Base-by-base conservation (phyloP, 2,329 filamentous ascomycete species). In the Epichloe gansuensis region DNA sequence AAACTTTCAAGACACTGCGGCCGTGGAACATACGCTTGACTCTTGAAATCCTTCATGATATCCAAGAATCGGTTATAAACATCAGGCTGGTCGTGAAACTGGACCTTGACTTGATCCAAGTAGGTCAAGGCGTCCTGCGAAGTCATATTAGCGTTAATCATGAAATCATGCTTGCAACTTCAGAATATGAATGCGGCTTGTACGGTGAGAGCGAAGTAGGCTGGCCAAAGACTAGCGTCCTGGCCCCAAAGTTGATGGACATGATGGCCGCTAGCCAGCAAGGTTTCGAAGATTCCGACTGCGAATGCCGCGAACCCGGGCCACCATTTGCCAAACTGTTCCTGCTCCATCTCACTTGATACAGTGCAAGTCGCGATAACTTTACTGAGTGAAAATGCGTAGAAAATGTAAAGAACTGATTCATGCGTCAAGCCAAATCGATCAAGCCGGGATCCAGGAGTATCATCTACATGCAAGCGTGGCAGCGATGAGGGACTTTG, bases 1-100 rank as follows among this genome's bases (percentile, higher is more conserved):
- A 21, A 38, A 43, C 15, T 12, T 41, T 11, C 17, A 50, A 31
- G 31, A 42, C 37, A 28, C 5, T 12, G 23, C n/a, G 7, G 37
- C 12, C 5, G 12, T 46, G 42, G 46, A 52, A 78, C 86, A 72
- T 75, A 91, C 81, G 91, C 90, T 71, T 95, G 91, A 62, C 90
- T 95, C 71, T 98, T 98, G 68, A 98, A 98, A 62, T 98, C 93
- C 65, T 98, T 98, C 93, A 98, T 98, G 48, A 98, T 98, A 61
- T 98, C 93, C 46, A 98, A 73, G 62, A 98, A 97, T 39, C 88
- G 79, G 63, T 97, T 97, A 64, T 98, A 98, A 0, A 98, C 93
- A 67, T 97, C 91, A 4, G 93, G 91, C 60, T 96, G 90, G 57
- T 97, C 91, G 55, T 90, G 87, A 61, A 98, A 98, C 64, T 95